Base-by-base conservation (phyloP, 192 early-diverging fungal genomes). In the Fimicolochytrium jonesii region DNA sequence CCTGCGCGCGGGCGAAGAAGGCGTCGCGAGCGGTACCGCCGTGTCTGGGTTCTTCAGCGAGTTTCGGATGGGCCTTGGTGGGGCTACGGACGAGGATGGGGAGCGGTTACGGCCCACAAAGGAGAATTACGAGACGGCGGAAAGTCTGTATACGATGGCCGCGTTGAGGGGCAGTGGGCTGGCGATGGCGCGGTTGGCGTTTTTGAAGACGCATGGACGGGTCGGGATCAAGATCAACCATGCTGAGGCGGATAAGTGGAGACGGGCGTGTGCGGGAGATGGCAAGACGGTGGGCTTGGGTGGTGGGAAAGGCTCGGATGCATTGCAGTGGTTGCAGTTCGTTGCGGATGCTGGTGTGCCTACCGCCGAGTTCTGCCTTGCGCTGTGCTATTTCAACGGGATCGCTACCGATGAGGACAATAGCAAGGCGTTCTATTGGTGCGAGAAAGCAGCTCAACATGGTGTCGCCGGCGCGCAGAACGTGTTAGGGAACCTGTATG, bases 401-500 rank as follows among this genome's bases (percentile, higher is more conserved):
- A 63, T 64, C 31, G 71, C 64, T 7, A 36, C 67, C 20, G 10
- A 39, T 5, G 59, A 69, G 36, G 47, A 82, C 61, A 51, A 80
- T 43, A 33, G 7, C 13, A 58, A 48, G 20, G 68, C 81, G 11
- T 77, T 70, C 51, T 22, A 42, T 7, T 83, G 73, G 73, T 78
- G 67, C 49, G 56, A 72, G 26, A 58, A 65, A 13, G 77, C 81
- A 3, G 82, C 82, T 13, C 25, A 67, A 18, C 75, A 72, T 42
- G 76, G 73, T 18, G 69, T 74, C 46, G 47, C 76, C 0, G 70
- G 72, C 23, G 80, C 82, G 3, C 70, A 76, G 63, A 77, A 80
- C 63, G 69, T 79, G 57, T 61, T 84, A 26, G 82, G 90, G 5
- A 89, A 90, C 56, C 83, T 87, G 42, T 86, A 87, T 70, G 85